A percentile compares a stretch with the other conserved stretches of the same genome.
Conservation (phyloP, 805 yeast species). For the Lipomyces kockii region DNA sequence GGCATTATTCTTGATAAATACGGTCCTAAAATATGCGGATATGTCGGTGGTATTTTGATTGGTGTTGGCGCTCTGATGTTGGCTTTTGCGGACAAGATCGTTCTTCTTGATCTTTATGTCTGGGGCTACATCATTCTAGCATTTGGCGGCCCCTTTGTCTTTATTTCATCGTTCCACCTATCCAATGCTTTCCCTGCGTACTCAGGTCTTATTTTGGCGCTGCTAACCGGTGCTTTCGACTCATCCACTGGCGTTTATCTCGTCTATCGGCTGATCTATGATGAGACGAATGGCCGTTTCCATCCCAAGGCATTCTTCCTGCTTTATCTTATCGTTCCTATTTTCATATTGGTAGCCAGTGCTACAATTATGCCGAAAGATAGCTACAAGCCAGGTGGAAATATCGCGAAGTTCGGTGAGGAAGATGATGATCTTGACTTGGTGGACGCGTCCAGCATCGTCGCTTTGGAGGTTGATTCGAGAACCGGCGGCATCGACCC, state of each 20-base stretch:
- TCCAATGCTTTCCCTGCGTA: constrained; percentile 83
- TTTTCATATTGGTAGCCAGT: constrained; percentile 76
- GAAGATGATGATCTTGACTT: constrained; percentile 62
- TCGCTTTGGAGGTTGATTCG: constrained; percentile 43
- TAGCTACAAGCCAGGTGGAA: constrained; percentile 69
- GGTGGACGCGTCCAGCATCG: constrained; percentile 55
- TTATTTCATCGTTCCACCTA: constrained; percentile 86
- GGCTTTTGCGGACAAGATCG: constrained; percentile 48
- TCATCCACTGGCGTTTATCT: constrained; percentile 88
- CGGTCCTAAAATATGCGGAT: constrained; percentile 82
- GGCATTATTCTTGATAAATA: constrained; percentile 76
- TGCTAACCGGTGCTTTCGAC: constrained; percentile 92
- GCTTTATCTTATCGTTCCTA: constrained; percentile 71
- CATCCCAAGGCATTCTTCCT: constrained; percentile 65
- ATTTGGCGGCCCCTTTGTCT: constrained; percentile 91
- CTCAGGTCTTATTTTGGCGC: constrained; percentile 80
- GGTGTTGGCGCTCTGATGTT: constrained; percentile 59
- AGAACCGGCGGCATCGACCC: constrained; percentile 26
- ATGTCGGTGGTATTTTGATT: constrained; percentile 68
- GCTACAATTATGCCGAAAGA: constrained; percentile 76
- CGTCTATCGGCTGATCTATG: constrained; percentile 69
- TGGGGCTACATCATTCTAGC: constrained; percentile 78
- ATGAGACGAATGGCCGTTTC: constrained; percentile 46
- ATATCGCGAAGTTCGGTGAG: constrained; percentile 62
- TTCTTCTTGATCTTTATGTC: constrained; percentile 64